A percentile compares a stretch with the other conserved stretches of the same genome.
Conservation (phyloP, 129 eudicot genomes). For the Centaurea solstitialis region DNA sequence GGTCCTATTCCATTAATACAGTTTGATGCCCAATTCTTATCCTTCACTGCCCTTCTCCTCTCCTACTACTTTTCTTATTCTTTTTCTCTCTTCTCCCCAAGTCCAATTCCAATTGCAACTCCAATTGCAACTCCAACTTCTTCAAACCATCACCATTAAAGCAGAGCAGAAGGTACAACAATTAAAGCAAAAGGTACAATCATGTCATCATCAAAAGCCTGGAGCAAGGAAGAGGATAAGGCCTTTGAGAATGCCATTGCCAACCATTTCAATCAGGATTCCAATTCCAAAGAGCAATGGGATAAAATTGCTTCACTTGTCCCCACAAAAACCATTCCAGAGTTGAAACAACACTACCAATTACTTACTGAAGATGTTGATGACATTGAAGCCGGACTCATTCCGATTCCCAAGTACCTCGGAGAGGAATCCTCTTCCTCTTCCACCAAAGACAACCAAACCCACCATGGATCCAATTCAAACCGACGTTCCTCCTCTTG, state of each 20-base stretch:
- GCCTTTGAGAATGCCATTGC: constrained; percentile 93
- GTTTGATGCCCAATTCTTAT: constrained; percentile 53
- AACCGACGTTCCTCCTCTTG: constrained; percentile 42
- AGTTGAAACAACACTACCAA: constrained; percentile 71
- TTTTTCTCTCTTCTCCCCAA: constrained; percentile 10
- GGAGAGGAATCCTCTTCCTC: constrained; percentile 63
- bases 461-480: constrained; percentile 29
- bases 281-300: constrained; percentile 57
- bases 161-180: constrained; percentile 9
- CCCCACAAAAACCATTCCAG: constrained; percentile 63
- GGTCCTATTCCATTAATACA: constrained; percentile 84
- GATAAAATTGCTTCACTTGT: constrained; percentile 62
- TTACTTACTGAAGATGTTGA: constrained; percentile 70
- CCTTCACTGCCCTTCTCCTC: constrained; percentile 35
- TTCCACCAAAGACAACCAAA: constrained; percentile 36
- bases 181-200: constrained; percentile 6
- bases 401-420: constrained; percentile 75
- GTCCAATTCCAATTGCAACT: background rate
- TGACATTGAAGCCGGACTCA: constrained; percentile 74
- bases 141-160: constrained; percentile 31
- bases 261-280: constrained; percentile 56
- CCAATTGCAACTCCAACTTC: constrained; percentile 3
- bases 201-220: constrained; percentile 52
- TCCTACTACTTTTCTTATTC: constrained; percentile 22
- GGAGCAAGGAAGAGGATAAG: constrained; percentile 95